Evolutionary conservation across 163 green algal species (phyloP).

Genomic region (Trebouxia gelatinosa): DNA sequence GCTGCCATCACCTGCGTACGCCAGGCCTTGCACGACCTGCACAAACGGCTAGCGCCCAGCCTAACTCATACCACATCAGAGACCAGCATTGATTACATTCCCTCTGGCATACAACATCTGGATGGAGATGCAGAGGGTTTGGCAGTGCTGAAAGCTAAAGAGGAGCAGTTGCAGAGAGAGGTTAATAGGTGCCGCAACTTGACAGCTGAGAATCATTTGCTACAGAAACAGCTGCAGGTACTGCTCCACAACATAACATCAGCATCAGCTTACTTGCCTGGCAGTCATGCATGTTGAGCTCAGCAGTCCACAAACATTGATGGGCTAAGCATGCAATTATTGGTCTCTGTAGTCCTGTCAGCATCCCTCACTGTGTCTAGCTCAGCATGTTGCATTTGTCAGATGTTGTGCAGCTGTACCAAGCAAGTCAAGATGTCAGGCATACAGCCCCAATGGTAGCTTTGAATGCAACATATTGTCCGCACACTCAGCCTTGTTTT

Average conservation of each 20-base stretch:
- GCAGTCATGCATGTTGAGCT: background rate
- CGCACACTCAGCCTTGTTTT: no score
- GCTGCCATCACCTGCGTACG: background rate
- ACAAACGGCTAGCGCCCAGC: background rate
- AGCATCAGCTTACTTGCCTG: background rate
- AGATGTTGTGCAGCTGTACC: no score
- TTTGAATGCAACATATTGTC: no score
- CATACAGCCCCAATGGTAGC: no score
- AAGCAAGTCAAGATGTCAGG: no score
- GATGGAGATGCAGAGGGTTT: background rate
- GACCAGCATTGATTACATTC: background rate
- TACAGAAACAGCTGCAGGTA: slow-evolving; percentile 3
- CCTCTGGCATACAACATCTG: background rate
- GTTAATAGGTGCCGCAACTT: slow-evolving; percentile 10
- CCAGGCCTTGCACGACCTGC: slow-evolving; percentile 12
- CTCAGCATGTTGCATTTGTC: no score
- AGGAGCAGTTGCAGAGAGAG: slow-evolving; percentile 1
- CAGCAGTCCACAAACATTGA: no score
- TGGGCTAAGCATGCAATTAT: no score
- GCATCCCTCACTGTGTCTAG: no score
- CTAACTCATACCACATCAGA: background rate
- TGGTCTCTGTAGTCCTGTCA: no score
- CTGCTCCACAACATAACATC: background rate
- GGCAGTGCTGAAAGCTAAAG: background rate
- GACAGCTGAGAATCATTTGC: background rate